Evolutionary conservation across 2,329 filamentous ascomycete species (phyloP).

Genomic region (Pseudogymnoascus verrucosus): DNA sequence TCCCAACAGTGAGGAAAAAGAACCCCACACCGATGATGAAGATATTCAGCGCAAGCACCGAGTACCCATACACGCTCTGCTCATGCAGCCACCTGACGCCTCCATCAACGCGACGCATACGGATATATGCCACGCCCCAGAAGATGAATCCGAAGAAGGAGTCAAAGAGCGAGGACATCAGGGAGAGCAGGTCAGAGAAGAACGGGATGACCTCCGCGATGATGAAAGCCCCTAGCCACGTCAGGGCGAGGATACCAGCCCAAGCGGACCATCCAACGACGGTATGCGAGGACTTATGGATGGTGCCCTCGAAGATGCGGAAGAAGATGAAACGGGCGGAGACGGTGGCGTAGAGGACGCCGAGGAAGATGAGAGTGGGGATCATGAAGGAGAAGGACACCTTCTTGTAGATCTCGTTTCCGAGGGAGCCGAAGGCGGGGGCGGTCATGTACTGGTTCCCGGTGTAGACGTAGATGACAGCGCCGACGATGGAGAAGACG

Average conservation of each 20-base stretch:
- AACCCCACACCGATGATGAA: conserved; percentile 65
- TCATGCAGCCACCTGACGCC: conserved; percentile 34
- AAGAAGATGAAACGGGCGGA: conserved; percentile 89
- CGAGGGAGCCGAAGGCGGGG: conserved; percentile 78
- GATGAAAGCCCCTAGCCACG: conserved; percentile 85
- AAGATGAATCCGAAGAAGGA: conserved; percentile 95
- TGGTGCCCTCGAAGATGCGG: conserved; percentile 71
- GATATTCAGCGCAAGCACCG: conserved; percentile 60
- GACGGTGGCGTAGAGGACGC: conserved; percentile 83
- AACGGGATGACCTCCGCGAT: conserved; percentile 92
- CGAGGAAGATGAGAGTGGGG: conserved; percentile 85
- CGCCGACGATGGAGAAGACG: conserved; percentile 75
- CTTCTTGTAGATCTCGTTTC: conserved; percentile 71
- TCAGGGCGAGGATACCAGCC: conserved; percentile 62
- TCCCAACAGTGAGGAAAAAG: conserved; percentile 76
- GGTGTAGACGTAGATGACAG: conserved; percentile 76
- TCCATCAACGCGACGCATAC: conserved; percentile 62
- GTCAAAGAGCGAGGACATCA: conserved; percentile 85
- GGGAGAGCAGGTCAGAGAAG: conserved; percentile 64
- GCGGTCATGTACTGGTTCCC: conserved; percentile 83
- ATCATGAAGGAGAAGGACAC: conserved; percentile 92
- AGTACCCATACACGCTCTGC: conserved; percentile 31
- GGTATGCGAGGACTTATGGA: conserved; percentile 75
- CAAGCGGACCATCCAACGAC: conserved; percentile 72
- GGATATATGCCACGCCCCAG: conserved; percentile 75